Conservation (phyloP, 768 basidiomycete species). For the Boletus vinaceobasis region DNA sequence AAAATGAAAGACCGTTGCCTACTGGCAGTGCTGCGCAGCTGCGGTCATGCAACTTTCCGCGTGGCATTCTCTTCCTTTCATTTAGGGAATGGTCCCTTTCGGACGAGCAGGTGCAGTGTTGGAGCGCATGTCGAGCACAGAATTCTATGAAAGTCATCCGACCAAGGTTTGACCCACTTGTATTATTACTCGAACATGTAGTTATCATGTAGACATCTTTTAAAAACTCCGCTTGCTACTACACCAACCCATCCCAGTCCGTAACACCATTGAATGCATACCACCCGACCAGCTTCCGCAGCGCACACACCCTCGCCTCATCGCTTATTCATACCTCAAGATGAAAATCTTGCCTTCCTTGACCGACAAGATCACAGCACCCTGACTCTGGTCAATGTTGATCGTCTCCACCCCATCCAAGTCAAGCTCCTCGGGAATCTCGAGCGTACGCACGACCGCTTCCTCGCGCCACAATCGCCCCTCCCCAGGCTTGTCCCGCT, state of each 20-base stretch:
- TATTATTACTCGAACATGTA: background rate
- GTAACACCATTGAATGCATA: too few species aligned
- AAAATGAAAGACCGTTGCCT: background rate
- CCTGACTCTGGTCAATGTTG: slow-evolving; percentile 75
- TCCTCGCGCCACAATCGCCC: slow-evolving; percentile 29
- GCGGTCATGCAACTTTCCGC: background rate
- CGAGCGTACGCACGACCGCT: slow-evolving; percentile 55
- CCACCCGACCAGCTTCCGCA: background rate
- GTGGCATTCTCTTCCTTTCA: too few species aligned
- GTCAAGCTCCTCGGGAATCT: slow-evolving; percentile 62
- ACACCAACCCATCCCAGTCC: background rate
- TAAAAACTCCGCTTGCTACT: background rate
- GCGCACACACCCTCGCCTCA: background rate
- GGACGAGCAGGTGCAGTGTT: too few species aligned
- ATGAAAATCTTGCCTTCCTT: slow-evolving; percentile 70
- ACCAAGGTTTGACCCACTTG: background rate
- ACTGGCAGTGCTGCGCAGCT: too few species aligned
- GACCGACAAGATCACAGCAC: slow-evolving; percentile 66
- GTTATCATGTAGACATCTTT: background rate
- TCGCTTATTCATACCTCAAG: slow-evolving; percentile 53
- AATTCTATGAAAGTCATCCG: too few species aligned
- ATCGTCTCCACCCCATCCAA: slow-evolving; percentile 68
- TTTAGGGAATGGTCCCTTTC: too few species aligned
- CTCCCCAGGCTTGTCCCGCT: slow-evolving; percentile 17
- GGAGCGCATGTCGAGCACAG: too few species aligned